A percentile compares a stretch with the other conserved stretches of the same genome.
Evolutionary conservation across 192 early-diverging fungal species (phyloP).

Genomic region (Rhizoclosmatium globosum): DNA sequence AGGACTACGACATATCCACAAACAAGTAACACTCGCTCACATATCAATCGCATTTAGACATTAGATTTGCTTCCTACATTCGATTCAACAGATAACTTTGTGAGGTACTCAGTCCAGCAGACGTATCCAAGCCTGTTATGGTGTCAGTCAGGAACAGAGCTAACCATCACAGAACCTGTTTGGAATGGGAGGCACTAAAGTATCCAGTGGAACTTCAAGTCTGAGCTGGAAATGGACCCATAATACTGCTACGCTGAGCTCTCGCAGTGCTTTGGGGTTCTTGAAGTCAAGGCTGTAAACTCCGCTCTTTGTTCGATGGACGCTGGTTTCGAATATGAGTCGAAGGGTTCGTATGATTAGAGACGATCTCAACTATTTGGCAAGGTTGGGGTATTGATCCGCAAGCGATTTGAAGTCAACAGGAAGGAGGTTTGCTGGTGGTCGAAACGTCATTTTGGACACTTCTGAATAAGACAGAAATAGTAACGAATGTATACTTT

Average conservation of each 20-base stretch:
- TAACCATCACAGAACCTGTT: constrained; percentile 1
- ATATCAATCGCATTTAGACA: constrained; percentile 66
- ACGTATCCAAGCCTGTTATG: constrained; percentile 72
- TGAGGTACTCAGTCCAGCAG: constrained; percentile 71
- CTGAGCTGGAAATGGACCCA: constrained; percentile 68
- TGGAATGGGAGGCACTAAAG: constrained; percentile 71
- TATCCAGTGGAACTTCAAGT: constrained; percentile 72
- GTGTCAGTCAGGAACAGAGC: not conserved
- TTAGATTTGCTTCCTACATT: not conserved
- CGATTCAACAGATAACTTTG: constrained; percentile 33
- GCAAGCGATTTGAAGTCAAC: constrained; percentile 24
- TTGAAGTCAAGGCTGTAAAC: constrained; percentile 65
- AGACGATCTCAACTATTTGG: constrained; percentile 2
- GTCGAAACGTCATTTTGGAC: not conserved
- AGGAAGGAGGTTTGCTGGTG: constrained; percentile 1
- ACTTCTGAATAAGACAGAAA: not conserved
- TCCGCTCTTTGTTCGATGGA: not conserved
- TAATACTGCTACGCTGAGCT: constrained; percentile 68
- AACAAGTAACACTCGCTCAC: constrained; percentile 46
- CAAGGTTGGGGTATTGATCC: constrained; percentile 13
- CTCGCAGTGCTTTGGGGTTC: constrained; percentile 65
- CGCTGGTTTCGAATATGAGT: not conserved
- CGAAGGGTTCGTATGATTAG: not conserved
- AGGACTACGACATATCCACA: not conserved
- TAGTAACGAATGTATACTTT: too few relatives aligned